Percentiles rank a stretch among this genome's conserved stretches.
Evolutionary conservation across 1,284 basidiomycete genomes (phyloP).

Genomic region (Puccinia novopanici): DNA sequence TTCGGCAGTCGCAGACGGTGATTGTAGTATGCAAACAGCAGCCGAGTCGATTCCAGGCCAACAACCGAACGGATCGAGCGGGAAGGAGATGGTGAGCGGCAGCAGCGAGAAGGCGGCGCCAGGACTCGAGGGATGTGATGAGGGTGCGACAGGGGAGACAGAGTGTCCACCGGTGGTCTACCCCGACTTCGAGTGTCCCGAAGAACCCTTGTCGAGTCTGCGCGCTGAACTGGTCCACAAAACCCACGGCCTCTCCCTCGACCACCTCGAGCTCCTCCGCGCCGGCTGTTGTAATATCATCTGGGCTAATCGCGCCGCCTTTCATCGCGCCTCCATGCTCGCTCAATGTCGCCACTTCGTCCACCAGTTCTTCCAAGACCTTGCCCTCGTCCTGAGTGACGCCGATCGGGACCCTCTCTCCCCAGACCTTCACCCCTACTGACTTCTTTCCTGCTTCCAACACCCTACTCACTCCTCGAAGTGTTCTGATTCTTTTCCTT

Average conservation of each 20-base stretch:
- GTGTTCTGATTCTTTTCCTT: no score
- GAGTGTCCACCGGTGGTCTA: not conserved
- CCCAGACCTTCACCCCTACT: no score
- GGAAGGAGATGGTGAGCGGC: not conserved
- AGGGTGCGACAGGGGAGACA: not conserved
- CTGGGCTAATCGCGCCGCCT: conserved; percentile 77
- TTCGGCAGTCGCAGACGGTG: not conserved
- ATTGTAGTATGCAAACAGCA: not conserved
- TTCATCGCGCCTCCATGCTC: conserved; percentile 75
- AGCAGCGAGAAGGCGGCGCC: not conserved
- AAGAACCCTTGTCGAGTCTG: conserved; percentile 62
- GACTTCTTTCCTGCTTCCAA: no score
- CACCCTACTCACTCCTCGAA: no score
- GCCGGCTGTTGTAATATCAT: conserved; percentile 77
- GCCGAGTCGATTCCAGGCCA: no score
- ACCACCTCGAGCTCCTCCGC: conserved; percentile 89
- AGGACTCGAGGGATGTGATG: not conserved
- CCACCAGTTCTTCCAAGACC: conserved; percentile 1
- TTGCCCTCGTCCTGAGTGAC: not conserved
- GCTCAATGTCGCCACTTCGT: conserved; percentile 52
- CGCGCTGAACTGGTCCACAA: not conserved
- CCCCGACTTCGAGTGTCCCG: conserved; percentile 65
- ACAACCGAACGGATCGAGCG: not conserved
- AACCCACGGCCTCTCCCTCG: conserved; percentile 62
- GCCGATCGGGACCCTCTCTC: no score